A percentile compares a stretch with the other conserved stretches of the same genome.
Conservation (phyloP, 805 yeast species). For the Wickerhamomyces alni region DNA sequence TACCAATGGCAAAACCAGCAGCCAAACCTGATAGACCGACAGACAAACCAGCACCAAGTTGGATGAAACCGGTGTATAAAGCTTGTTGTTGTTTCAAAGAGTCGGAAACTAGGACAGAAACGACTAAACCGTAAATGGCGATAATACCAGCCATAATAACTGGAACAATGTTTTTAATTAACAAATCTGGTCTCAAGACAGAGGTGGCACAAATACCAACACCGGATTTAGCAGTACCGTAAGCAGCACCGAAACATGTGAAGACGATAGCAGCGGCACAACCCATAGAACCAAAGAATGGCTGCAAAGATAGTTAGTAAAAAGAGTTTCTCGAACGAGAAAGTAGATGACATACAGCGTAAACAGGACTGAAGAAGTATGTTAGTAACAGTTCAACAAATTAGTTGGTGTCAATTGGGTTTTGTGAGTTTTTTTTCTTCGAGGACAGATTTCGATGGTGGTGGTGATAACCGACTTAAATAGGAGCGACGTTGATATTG, state of each 20-base stretch:
- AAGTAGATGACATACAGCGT: conserved; percentile 40
- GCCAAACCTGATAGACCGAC: conserved; percentile 97
- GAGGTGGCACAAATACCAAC: conserved; percentile 99
- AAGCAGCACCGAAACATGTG: conserved; percentile 98
- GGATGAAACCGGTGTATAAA: conserved; percentile 94
- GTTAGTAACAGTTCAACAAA: conserved; percentile 1
- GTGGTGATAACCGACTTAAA: too few species aligned
- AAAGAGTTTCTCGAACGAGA: neutral
- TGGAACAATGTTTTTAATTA: conserved; percentile 91
- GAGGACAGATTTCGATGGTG: too few species aligned
- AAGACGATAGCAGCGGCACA: conserved; percentile 99
- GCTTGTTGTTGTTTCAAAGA: conserved; percentile 88
- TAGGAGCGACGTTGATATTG: too few species aligned
- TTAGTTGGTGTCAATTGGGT: too few species aligned
- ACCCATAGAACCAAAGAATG: conserved; percentile 99
- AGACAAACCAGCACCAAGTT: conserved; percentile 95
- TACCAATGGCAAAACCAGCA: conserved; percentile 98
- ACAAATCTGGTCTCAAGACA: conserved; percentile 93
- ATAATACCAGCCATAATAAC: conserved; percentile 99
- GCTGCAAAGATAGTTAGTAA: conserved; percentile 32
- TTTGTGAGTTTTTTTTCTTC: too few species aligned
- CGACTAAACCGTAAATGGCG: conserved; percentile 97
- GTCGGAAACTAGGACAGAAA: conserved; percentile 89
- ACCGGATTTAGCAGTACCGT: conserved; percentile 99
- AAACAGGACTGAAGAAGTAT: conserved; percentile 47